These are phyloP conservation scores for Nephelium lappaceum DNA, from an alignment of 345 rosid species.

Conservation along the genomic window DNA sequence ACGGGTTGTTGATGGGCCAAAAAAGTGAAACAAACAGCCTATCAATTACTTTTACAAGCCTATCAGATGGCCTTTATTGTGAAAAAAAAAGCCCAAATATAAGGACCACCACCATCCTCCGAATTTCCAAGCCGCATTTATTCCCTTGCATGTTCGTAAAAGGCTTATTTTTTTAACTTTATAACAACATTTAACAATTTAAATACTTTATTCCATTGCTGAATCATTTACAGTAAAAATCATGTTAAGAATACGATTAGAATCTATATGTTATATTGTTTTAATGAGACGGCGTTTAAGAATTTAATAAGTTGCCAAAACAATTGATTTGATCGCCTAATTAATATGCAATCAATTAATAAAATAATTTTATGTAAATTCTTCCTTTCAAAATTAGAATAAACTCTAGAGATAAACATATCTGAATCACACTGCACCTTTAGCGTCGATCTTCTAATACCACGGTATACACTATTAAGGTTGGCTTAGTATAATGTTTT, in stretches of 20 bases:
- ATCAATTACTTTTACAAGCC: background rate
- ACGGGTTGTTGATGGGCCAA: background rate
- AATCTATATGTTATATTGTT: background rate
- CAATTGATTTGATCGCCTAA: background rate
- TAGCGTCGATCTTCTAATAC: background rate
- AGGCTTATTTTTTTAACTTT: background rate
- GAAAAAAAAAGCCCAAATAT: background rate
- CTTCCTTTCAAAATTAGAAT: background rate
- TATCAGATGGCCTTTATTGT: background rate
- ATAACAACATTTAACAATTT: background rate
- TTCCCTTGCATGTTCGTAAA: slow-evolving; percentile 6
- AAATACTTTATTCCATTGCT: background rate
- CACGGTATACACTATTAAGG: background rate
- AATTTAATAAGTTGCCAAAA: background rate
- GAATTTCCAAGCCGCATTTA: background rate
- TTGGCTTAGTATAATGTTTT: too few species aligned
- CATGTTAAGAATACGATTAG: background rate
- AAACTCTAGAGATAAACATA: background rate
- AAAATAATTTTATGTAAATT: background rate
- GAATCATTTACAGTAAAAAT: background rate
- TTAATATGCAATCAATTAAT: background rate
- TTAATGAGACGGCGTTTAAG: background rate
- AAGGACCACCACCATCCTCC: background rate
- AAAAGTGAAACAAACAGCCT: slow-evolving; percentile 4
- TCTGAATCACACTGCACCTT: background rate